A percentile compares a stretch with the other conserved stretches of the same genome.
Evolutionary conservation across 176 grass and related monocot species (phyloP).

Genomic region (Oryza longistaminata): DNA sequence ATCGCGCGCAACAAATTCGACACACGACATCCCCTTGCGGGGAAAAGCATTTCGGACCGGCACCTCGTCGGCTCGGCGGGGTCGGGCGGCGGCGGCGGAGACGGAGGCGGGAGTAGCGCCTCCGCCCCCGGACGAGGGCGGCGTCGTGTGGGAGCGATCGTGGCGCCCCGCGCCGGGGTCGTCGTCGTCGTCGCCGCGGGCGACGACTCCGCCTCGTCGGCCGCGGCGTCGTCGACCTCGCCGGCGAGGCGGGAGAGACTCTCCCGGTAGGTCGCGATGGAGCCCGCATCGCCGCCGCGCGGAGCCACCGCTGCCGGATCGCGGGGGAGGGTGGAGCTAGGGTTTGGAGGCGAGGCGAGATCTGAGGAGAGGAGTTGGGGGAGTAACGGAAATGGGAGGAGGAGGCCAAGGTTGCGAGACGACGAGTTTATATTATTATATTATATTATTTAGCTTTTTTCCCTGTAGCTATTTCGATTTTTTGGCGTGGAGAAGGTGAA

Average conservation of each 20-base stretch:
- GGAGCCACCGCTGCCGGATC: conserved; percentile 29
- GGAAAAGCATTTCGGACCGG: too few species aligned
- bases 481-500: background rate
- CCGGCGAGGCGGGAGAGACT: conserved; percentile 87
- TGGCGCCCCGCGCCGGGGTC: background rate
- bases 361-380: conserved; percentile 13
- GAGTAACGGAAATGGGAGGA: conserved; percentile 1
- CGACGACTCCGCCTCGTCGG: too few species aligned
- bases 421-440: background rate
- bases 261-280: conserved; percentile 81
- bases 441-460: background rate
- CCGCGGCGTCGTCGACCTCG: conserved; percentile 75
- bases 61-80: conserved; percentile 66
- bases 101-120: conserved; percentile 29
- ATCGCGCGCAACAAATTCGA: background rate
- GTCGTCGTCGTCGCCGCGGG: too few species aligned
- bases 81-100: conserved; percentile 17
- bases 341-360: conserved; percentile 28
- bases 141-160: conserved; percentile 18
- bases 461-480: background rate
- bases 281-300: conserved; percentile 59
- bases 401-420: conserved; percentile 15
- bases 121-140: conserved; percentile 36
- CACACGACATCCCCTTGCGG: too few species aligned
- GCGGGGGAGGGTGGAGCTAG: conserved; percentile 9